Evolutionary conservation across 2,329 filamentous ascomycete genomes (phyloP).

Genomic region (Xylaria sp.): DNA sequence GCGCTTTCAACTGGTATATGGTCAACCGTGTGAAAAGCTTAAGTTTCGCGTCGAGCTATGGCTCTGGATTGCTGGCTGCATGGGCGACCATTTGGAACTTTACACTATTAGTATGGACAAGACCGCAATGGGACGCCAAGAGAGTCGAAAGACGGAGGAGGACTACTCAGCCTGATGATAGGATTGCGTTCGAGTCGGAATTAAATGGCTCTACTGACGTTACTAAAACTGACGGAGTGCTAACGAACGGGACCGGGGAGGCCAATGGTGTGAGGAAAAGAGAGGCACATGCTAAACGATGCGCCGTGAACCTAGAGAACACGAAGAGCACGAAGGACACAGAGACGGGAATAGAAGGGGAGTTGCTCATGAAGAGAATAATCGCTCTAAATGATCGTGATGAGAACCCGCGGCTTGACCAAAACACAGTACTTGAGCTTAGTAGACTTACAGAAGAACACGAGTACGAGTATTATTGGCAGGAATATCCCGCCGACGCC

Average conservation of each 20-base stretch:
- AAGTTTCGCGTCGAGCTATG: constrained; percentile 63
- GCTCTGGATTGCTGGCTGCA: constrained; percentile 58
- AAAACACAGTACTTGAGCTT: constrained; percentile 19
- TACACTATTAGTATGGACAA: constrained; percentile 62
- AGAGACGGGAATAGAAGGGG: constrained; percentile 1
- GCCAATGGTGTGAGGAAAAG: constrained; percentile 27
- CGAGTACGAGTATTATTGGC: constrained; percentile 66
- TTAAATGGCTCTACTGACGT: not conserved
- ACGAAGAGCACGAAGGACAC: not conserved
- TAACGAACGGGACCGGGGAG: constrained; percentile 15
- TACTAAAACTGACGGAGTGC: not conserved
- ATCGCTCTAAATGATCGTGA: constrained; percentile 19
- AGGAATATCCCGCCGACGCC: constrained; percentile 63
- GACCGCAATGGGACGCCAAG: constrained; percentile 66
- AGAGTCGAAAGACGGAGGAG: constrained; percentile 55
- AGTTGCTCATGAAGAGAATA: constrained; percentile 1
- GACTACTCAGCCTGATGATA: not conserved
- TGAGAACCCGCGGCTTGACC: constrained; percentile 13
- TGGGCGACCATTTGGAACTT: constrained; percentile 63
- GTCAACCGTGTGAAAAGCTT: constrained; percentile 57
- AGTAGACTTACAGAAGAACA: constrained; percentile 39
- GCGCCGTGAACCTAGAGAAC: not conserved
- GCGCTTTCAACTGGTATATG: constrained; percentile 57
- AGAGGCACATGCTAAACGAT: constrained; percentile 3
- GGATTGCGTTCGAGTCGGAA: not conserved